Conservation (phyloP, 78 protist genomes). For the Dictyostelium discoideum region DNA sequence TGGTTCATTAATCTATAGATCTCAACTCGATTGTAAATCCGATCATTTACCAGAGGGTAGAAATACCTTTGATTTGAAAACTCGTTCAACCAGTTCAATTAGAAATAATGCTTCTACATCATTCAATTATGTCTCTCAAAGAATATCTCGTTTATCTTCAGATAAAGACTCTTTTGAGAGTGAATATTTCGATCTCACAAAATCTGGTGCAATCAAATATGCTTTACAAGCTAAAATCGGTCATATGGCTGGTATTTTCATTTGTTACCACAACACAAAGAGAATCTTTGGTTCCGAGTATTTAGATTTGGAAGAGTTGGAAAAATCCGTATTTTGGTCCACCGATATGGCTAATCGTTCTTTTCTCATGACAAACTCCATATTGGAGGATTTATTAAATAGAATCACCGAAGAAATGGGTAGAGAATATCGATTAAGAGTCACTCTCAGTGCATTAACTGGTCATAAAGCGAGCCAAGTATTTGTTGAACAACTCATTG, state of each 20-base stretch:
- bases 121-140: background rate
- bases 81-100: constrained; percentile 81
- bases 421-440: background rate
- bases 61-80: constrained; percentile 86
- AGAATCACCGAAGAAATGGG: background rate
- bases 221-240: constrained; percentile 81
- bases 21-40: constrained; percentile 84
- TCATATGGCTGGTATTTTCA: constrained; percentile 84
- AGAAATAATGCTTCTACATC: constrained; percentile 2
- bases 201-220: constrained; percentile 82
- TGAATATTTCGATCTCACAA: constrained; percentile 77
- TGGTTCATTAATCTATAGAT: constrained; percentile 52
- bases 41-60: constrained; percentile 18
- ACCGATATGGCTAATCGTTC: constrained; percentile 26
- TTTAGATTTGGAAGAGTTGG: constrained; percentile 57
- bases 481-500: constrained; percentile 27
- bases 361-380: constrained; percentile 7
- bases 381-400: background rate
- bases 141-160: background rate
- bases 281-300: constrained; percentile 86
- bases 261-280: constrained; percentile 87
- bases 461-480: background rate
- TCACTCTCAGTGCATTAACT: background rate
- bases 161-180: constrained; percentile 44
- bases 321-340: constrained; percentile 37